Percentiles rank a stretch among this genome's conserved stretches.
Evolutionary conservation across 1,284 basidiomycete species (phyloP).

Genomic region (Schizophyllum commune): DNA sequence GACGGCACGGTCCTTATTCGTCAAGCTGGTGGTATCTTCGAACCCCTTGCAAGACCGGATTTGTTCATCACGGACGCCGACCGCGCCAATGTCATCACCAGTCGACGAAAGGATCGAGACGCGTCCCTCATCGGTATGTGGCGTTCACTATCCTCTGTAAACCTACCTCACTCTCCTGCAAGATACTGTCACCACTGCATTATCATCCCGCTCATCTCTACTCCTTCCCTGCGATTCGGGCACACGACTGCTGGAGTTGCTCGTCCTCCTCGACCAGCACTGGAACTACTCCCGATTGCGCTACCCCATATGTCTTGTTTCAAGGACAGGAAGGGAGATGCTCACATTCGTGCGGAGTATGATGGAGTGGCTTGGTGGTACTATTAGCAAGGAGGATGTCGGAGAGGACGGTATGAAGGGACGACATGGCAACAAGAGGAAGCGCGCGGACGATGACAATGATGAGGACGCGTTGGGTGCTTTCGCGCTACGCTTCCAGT

Average conservation of each 20-base stretch:
- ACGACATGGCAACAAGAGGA: constrained; percentile 48
- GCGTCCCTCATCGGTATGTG: constrained; percentile 78
- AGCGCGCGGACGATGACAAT: constrained; percentile 55
- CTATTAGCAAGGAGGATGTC: constrained; percentile 83
- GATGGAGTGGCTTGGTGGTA: constrained; percentile 98
- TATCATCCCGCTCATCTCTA: constrained; percentile 71
- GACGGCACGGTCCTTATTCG: constrained; percentile 88
- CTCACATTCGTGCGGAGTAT: constrained; percentile 91
- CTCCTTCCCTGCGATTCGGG: constrained; percentile 92
- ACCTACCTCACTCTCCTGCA: constrained; percentile 22
- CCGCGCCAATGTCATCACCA: constrained; percentile 73
- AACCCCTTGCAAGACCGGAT: constrained; percentile 84
- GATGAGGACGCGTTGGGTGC: constrained; percentile 73
- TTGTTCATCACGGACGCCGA: constrained; percentile 93
- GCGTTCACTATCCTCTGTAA: constrained; percentile 1
- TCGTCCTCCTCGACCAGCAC: constrained; percentile 95
- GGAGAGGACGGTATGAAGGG: constrained; percentile 61
- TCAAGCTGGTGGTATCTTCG: constrained; percentile 72
- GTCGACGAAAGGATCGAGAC: constrained; percentile 88
- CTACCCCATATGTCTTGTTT: constrained; percentile 88
- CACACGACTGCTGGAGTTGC: constrained; percentile 86
- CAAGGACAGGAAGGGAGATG: constrained; percentile 89
- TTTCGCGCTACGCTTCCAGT: constrained; percentile 72
- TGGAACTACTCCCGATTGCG: constrained; percentile 85
- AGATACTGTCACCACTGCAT: constrained; percentile 84